A percentile compares a stretch with the other conserved stretches of the same genome.
Evolutionary conservation across 2,329 filamentous ascomycete genomes (phyloP).

Genomic region (Magnaporthiopsis rhizophila): DNA sequence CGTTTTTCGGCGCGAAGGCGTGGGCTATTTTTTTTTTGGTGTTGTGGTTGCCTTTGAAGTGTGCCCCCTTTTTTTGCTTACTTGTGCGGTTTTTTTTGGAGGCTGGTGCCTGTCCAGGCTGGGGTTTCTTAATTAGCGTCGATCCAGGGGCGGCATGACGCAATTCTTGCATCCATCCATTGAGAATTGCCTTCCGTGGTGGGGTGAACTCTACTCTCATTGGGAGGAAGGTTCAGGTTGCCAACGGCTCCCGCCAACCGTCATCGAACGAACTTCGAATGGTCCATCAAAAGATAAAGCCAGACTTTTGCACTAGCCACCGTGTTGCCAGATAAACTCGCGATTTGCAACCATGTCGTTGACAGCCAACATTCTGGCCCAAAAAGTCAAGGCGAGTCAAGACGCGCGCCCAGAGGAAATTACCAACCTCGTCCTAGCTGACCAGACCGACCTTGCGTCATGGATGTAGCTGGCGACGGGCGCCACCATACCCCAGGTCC

Average conservation of each 20-base stretch:
- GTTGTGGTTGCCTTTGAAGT: no score
- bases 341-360: not conserved
- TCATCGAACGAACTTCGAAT: no score
- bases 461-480: constrained; percentile 51
- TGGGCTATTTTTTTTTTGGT: no score
- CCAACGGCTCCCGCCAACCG: not conserved
- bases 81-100: no score
- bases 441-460: not conserved
- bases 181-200: not conserved
- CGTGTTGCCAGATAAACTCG: not conserved
- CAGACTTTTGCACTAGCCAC: not conserved
- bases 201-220: not conserved
- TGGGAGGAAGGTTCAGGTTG: not conserved
- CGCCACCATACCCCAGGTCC: constrained; percentile 59
- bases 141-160: not conserved
- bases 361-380: not conserved
- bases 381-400: constrained; percentile 3
- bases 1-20: no score
- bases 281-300: no score
- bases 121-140: no score
- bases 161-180: not conserved
- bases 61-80: no score
- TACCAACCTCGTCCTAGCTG: not conserved
- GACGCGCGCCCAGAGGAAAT: not conserved
- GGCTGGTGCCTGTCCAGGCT: no score